phyloP scores from a whole-genome alignment of 139 green algal genomes.

The Zygnema cylindricum region DNA sequence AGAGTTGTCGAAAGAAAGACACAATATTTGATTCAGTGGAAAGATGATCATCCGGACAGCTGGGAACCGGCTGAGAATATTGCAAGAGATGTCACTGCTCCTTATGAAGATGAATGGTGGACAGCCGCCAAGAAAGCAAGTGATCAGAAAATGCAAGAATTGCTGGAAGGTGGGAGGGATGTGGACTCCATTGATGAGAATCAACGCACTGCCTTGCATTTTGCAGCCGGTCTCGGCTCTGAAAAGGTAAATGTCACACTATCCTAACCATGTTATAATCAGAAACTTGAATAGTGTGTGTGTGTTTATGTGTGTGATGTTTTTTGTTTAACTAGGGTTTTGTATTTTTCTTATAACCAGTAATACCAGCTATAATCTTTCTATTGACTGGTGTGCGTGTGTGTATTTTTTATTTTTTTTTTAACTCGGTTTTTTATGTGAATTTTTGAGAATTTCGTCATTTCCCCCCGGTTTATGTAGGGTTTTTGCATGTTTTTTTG shows the following conservation, averaged over 20 bases:
- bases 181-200: conserved; percentile 58
- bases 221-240: conserved; percentile 42
- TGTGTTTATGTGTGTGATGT: too few relatives aligned
- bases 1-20: conserved; percentile 51
- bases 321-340: too few relatives aligned
- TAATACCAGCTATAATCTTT: too few relatives aligned
- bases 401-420: too few relatives aligned
- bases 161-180: conserved; percentile 51
- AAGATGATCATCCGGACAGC: conserved; percentile 63
- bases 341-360: too few relatives aligned
- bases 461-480: too few relatives aligned
- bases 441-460: too few relatives aligned
- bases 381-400: too few relatives aligned
- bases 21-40: conserved; percentile 66
- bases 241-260: conserved; percentile 48
- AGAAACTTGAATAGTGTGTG: too few relatives aligned
- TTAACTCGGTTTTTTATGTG: too few relatives aligned
- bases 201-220: conserved; percentile 43
- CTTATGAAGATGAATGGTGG: conserved; percentile 54
- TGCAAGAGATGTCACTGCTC: conserved; percentile 51
- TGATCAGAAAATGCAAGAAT: conserved; percentile 40
- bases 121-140: conserved; percentile 39
- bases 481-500: too few relatives aligned
- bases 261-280: too few relatives aligned
- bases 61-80: conserved; percentile 65